A percentile compares a stretch with the other conserved stretches of the same genome.
These are phyloP conservation scores for Colletotrichum sp. DNA, from an alignment of 2,329 filamentous ascomycete species.

Conservation along the genomic window DNA sequence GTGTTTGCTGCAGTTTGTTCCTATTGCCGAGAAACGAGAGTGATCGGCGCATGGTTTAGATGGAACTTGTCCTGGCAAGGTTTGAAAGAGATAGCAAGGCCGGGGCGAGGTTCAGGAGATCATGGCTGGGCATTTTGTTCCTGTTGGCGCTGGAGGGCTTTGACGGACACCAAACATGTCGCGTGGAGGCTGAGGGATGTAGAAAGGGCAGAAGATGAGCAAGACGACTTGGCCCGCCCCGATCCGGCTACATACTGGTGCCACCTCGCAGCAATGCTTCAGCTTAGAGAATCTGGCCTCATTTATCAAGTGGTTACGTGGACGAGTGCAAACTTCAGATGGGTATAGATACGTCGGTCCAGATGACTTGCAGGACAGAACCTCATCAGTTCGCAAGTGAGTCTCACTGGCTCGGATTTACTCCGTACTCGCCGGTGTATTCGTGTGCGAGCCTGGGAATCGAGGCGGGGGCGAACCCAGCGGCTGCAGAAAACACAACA, in stretches of 20 bases:
- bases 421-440: not conserved
- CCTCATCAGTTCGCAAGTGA: not conserved
- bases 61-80: not conserved
- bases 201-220: not conserved
- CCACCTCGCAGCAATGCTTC: not conserved
- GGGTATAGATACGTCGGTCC: not conserved
- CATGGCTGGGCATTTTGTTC: not conserved
- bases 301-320: not conserved
- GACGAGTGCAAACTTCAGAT: not conserved
- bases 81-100: not conserved
- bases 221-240: not conserved
- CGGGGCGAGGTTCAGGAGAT: not conserved
- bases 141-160: not conserved
- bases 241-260: not conserved
- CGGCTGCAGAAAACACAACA: not conserved
- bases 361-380: not conserved
- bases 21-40: constrained; percentile 24
- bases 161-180: not conserved
- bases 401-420: not conserved
- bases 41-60: not conserved
- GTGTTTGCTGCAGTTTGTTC: constrained; percentile 59
- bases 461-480: not conserved
- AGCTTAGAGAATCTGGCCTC: not conserved
- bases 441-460: not conserved
- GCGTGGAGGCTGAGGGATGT: not conserved